Evolutionary conservation across 2,329 filamentous ascomycete species (phyloP).

Genomic region (Fusarium proliferatum): DNA sequence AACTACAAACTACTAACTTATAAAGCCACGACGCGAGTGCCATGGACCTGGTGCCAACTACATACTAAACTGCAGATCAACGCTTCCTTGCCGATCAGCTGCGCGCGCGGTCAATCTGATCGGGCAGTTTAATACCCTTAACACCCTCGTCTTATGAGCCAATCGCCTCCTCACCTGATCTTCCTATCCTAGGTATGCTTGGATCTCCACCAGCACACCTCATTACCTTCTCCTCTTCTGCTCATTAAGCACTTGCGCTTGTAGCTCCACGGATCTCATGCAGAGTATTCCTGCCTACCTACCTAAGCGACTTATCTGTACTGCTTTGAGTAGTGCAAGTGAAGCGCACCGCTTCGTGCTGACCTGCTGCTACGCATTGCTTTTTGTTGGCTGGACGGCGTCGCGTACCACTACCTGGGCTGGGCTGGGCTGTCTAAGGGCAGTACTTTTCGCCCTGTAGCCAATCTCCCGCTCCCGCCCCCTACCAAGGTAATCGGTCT

Average conservation of each 20-base stretch:
- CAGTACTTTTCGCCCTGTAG: background rate
- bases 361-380: conserved; percentile 18
- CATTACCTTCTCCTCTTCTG: conserved; percentile 3
- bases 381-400: conserved; percentile 23
- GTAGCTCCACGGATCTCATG: background rate
- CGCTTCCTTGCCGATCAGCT: conserved; percentile 1
- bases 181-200: background rate
- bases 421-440: background rate
- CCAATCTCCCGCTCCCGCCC: conserved; percentile 19
- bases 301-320: background rate
- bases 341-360: background rate
- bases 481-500: background rate
- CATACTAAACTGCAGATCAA: background rate
- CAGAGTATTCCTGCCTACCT: background rate
- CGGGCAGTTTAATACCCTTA: background rate
- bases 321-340: background rate
- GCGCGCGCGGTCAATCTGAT: background rate
- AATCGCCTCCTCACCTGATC: conserved; percentile 30
- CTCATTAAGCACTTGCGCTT: background rate
- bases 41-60: background rate
- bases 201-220: background rate
- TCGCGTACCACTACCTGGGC: background rate
- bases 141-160: conserved; percentile 27
- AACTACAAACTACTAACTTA: background rate
- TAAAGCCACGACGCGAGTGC: background rate